Evolutionary conservation across 1,284 basidiomycete genomes (phyloP), one percentile per base, ranked within the genome.

Genomic region (Sporisorium sorghi): DNA sequence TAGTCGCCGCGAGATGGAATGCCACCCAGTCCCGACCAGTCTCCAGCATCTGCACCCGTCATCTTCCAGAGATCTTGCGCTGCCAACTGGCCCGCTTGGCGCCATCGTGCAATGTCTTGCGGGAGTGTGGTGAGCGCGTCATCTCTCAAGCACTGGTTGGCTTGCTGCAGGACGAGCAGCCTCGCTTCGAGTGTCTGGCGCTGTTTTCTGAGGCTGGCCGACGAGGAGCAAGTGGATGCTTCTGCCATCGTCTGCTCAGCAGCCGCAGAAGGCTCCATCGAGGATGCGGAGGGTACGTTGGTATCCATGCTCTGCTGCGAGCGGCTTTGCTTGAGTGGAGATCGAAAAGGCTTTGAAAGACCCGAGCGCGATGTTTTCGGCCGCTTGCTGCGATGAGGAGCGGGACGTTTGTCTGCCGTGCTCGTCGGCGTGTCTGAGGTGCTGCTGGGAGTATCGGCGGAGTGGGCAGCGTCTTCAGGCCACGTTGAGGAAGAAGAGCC

Each of bases 21-120:
- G 28, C 44, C 44, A 39, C 47, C 42, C 24, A 52, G 17, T 17
- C 48, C 43, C 2, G 67, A 64, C 67, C 67, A 70, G 40, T 62
- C 57, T 57, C 67, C 67, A 9, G 37, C 61, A 47, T 66, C 57
- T 5, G 68, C 68, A 15, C 68, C 68, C 14, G 68, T 68, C 47
- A 68, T 42, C 51, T 49, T 67, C 73, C 73, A 76, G 2, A 76
- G 58, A 21, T 76, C 73, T 37, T 65, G 60, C 3, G 73, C 68
- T 4, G 73, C 73, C 19, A 55, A 3, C 24, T 68, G 66, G 9
- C 73, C 73, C 3, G 73, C 73, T 50, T 72, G 53, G 8, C 68
- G 57, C 73, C 73, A 76, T 43, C 54, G 58, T 11, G 53, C 54
- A 8, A 65, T 76, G 12, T 64, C 55, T 23, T 58, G 24, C 5